Base-by-base conservation (phyloP, 2,329 filamentous ascomycete genomes). In the Ophiostoma montium region DNA sequence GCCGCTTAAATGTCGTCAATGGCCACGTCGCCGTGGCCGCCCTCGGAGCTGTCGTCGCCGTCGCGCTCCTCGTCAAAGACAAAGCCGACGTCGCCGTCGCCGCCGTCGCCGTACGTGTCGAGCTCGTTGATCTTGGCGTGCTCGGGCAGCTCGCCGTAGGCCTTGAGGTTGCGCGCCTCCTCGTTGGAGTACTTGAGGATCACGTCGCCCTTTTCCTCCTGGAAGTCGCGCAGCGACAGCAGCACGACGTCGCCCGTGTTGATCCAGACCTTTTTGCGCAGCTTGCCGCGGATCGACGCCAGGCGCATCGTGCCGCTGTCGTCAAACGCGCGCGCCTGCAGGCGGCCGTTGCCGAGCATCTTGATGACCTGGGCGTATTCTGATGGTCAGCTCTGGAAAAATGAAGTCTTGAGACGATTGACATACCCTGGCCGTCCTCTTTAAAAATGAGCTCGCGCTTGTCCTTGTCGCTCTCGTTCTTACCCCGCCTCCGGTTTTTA, bases 121-220 rank as follows among this genome's bases (percentile, higher is more conserved):
- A 88, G 95, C 79, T 98, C 92, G 80, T 98, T 98, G 80, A 98
- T 98, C 84, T 96, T 96, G 66, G 92, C 92, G 62, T 80, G 85
- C 72, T 96, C 92, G 59, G 92, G 92, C 53, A 98, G 76, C 70
- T 98, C 92, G 67, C 92, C 55, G 69, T 96, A 96, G 54, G 88
- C 86, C 74, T 96, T 96, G 62, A 98, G 78, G 58, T 81, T 85
- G 63, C 92, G 83, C 61, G 92, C 92, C 74, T 96, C 92, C 64
- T 98, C 92, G 70, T 87, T 83, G 51, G 80, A 86, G 78, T 95
- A 56, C 75, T 95, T 96, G 65, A 94, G 80, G 64, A 92, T 90
- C 46, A 94, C 86, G 63, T 92, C 86, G 59, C 85, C 86, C 72
- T 94, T 94, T 67, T 89, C 84, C 65, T 92, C 84, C 64, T 89